Base-by-base conservation (phyloP, 169 alveolate genomes). In the Plasmodium adleri region DNA sequence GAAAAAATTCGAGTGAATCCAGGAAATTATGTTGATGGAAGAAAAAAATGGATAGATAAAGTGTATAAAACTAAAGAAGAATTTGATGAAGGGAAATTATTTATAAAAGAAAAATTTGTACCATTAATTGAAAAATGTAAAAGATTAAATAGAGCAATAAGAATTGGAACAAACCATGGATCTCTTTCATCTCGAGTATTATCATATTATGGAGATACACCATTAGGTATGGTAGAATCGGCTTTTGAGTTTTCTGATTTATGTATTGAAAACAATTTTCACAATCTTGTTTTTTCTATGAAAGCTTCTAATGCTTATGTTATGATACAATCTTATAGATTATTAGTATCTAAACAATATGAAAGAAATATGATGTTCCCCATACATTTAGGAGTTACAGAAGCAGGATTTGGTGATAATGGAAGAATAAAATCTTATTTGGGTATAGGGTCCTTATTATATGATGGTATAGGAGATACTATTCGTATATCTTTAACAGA, bases 381-480 rank as follows among this genome's bases (percentile, higher is more conserved):
- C 32, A 64, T 95, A 8, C 98, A 95, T 72, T 92, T 95, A 24
- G 98, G 98, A 6, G 98, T 95, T 0, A 95, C 98, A 15, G 98
- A 95, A 75, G 98, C 98, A 10, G 98, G 98, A 1, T 94, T 93
- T 89, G 97, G 97, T 66, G 85, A 74, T 67, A 96, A 95, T 72
- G 97, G 97, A 39, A 91, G 97, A 24, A 93, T 96, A 12, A 95
- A 95, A 75, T 92, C 96, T 43, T 93, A 94, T 12, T 64, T 94
- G 22, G 98, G 98, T 8, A 96, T 96, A 59, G 98, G 98, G 13
- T 73, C 96, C 2, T 83, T 96, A 88, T 91, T 96, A 47, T 90
- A 94, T 58, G 98, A 96, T 71, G 98, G 98, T 22, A 92, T 96
- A 47, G 98, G 98, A 43, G 98, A 96, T 74, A 96, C 98, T 17